Percentiles rank a stretch among this genome's conserved stretches.
Evolutionary conservation across 352 stramenopile genomes (phyloP).

Genomic region (Phytopythium cucurbitacearum): DNA sequence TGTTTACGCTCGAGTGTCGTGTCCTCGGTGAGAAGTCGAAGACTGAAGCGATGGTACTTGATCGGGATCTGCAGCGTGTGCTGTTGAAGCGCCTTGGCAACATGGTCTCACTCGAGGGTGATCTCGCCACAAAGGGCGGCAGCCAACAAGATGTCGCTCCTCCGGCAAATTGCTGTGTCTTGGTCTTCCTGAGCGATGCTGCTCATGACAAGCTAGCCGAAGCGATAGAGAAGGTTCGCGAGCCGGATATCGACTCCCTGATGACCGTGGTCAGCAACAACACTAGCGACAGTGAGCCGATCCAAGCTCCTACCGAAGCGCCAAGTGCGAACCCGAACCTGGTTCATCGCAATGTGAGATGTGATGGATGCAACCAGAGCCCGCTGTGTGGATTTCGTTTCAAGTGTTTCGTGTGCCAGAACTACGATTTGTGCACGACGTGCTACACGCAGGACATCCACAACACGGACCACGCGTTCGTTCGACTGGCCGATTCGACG

Average conservation of each 20-base stretch:
- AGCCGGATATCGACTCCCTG: constrained; percentile 36
- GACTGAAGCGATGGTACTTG: constrained; percentile 10
- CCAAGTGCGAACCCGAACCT: constrained; percentile 20
- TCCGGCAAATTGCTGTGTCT: constrained; percentile 24
- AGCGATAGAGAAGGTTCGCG: constrained; percentile 27
- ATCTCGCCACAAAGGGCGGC: not conserved
- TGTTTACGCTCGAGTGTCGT: constrained; percentile 18
- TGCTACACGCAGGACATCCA: constrained; percentile 69
- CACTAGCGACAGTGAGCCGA: constrained; percentile 18
- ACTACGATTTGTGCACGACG: constrained; percentile 67
- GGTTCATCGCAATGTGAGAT: constrained; percentile 67
- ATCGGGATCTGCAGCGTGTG: constrained; percentile 22
- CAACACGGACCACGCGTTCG: constrained; percentile 63
- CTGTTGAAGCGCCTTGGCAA: constrained; percentile 27
- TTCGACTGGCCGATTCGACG: constrained; percentile 40
- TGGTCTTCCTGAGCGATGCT: constrained; percentile 49
- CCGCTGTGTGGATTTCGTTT: constrained; percentile 64
- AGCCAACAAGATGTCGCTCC: no score
- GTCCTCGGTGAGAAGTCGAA: constrained; percentile 1
- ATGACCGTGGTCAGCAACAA: constrained; percentile 19
- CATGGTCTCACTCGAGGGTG: constrained; percentile 16
- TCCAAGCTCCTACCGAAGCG: constrained; percentile 19
- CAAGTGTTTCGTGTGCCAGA: constrained; percentile 71
- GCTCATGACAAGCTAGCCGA: constrained; percentile 38
- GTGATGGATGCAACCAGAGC: constrained; percentile 72